Percentiles rank a stretch among this genome's conserved stretches.
phyloP scores from a whole-genome alignment of 2,329 filamentous ascomycete species.

The Chaetomiaceae sp. region DNA sequence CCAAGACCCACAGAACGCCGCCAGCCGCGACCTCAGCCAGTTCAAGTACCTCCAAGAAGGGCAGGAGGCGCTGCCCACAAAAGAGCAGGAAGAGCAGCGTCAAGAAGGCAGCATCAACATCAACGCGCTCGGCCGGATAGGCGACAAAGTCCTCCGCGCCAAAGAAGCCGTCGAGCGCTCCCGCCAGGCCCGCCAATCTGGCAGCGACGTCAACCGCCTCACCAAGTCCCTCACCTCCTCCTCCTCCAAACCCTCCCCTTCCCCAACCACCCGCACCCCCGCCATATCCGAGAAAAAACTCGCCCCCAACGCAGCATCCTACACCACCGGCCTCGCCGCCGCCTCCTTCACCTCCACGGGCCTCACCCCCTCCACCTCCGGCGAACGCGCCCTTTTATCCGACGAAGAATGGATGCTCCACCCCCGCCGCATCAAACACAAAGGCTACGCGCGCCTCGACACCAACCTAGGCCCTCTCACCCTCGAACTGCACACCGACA shows the following conservation, averaged over 20 bases:
- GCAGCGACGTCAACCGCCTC: constrained; percentile 53
- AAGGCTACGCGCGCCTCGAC: constrained; percentile 85
- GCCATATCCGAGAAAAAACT: constrained; percentile 54
- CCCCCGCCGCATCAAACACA: constrained; percentile 80
- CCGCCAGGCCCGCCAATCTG: constrained; percentile 64
- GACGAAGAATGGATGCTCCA: constrained; percentile 97
- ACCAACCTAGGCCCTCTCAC: constrained; percentile 83
- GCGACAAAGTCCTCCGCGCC: constrained; percentile 80
- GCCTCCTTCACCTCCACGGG: constrained; percentile 95
- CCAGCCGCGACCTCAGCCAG: constrained; percentile 73
- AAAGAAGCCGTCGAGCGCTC: constrained; percentile 93
- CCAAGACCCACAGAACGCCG: constrained; percentile 90
- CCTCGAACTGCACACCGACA: constrained; percentile 85
- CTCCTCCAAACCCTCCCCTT: constrained; percentile 3
- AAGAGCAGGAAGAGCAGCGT: constrained; percentile 65
- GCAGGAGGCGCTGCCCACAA: constrained; percentile 60
- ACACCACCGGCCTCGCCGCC: constrained; percentile 87
- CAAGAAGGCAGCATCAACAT: constrained; percentile 70
- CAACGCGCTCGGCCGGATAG: constrained; percentile 70
- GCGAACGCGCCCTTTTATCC: constrained; percentile 76
- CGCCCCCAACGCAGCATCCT: constrained; percentile 79
- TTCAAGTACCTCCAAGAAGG: constrained; percentile 91
- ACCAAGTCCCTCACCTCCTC: constrained; percentile 36
- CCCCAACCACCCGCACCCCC: constrained; percentile 30
- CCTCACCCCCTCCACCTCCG: constrained; percentile 84